Evolutionary conservation across 441 rosid species (phyloP).

Genomic region (Pelargonium fulgidum): DNA sequence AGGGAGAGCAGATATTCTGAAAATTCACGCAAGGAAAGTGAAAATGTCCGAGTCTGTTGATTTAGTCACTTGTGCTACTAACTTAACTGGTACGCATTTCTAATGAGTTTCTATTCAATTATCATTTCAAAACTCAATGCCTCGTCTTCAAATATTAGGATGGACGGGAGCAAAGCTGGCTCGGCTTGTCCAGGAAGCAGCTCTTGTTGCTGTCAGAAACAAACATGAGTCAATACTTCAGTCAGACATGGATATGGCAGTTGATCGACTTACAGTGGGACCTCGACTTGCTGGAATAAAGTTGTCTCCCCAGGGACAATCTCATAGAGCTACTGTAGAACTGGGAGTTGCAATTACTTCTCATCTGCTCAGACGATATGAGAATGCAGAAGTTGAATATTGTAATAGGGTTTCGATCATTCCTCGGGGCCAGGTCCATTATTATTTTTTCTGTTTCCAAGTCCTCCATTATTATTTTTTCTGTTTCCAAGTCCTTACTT

Average conservation of each 20-base stretch:
- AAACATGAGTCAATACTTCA: conserved; percentile 61
- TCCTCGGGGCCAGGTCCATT: conserved; percentile 79
- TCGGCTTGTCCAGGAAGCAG: conserved; percentile 89
- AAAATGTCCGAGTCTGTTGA: conserved; percentile 87
- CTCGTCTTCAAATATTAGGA: conserved; percentile 38
- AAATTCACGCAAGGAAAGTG: conserved; percentile 84
- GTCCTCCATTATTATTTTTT: conserved; percentile 15
- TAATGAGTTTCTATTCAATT: conserved; percentile 14
- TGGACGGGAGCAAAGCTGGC: conserved; percentile 93
- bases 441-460: conserved; percentile 26
- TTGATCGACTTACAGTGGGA: conserved; percentile 87
- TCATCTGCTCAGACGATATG: conserved; percentile 68
- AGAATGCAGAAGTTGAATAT: conserved; percentile 66
- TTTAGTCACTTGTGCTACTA: conserved; percentile 67
- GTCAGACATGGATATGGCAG: conserved; percentile 87
- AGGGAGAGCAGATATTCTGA: conserved; percentile 73
- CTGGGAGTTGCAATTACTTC: conserved; percentile 81
- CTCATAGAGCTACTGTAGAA: conserved; percentile 87
- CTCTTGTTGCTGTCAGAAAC: conserved; percentile 89
- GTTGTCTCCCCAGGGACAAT: conserved; percentile 77
- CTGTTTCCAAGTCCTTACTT: conserved; percentile 22
- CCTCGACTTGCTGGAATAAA: conserved; percentile 72
- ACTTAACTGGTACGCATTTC: conserved; percentile 66
- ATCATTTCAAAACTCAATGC: conserved; percentile 14
- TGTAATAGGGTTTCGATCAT: conserved; percentile 83